Base-by-base conservation (phyloP, 768 basidiomycete genomes). In the Sporobolomyces roseus region DNA sequence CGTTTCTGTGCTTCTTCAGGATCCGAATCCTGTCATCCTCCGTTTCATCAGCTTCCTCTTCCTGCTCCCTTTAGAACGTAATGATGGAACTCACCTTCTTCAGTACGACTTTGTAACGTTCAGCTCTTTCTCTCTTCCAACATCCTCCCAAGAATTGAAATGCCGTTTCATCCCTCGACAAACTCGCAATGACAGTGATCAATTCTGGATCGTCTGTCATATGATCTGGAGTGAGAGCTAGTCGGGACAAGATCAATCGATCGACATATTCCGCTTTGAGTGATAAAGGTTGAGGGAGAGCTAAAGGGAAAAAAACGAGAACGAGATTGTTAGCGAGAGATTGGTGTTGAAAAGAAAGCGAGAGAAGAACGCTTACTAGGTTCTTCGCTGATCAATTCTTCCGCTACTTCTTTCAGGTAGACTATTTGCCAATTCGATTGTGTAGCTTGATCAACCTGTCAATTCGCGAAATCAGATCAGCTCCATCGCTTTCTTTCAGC, bases 81-180 rank as follows among this genome's bases (percentile, higher is more conserved):
- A 55, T 2, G 35, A 55, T 21, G 35, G 38, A 13, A 66, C 75
- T 35, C 48, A 87, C 89, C 84, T 85, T 88, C 76, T 87, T 90
- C 50, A 84, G 67, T 27, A 90, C 51, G 17, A 66, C 27, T 45
- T 55, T 62, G 43, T 35, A 29, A 76, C 23, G 82, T 80, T 45
- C 82, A 78, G 66, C 82, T 81, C 19, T 83, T 82, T 10, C 79
- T n/a, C 93, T 84, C 79, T 90, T 92, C 94, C 94, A 99, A 75
- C 89, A 88, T 25, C 88, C 88, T 13, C 91, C 83, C 29, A 99
- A 82, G 77, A 91, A 98, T 75, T 96, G 91, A 66, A 94, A 91
- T 0, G 85, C 83, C 0, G 93, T 92, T 78, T 91, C 86, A 62
- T 86, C 79, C 12, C 84, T 72, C 13, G 92, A 91, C 23, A 97